Evolutionary conservation across 768 basidiomycete species (phyloP).

Genomic region (Lentinula aciculospora): DNA sequence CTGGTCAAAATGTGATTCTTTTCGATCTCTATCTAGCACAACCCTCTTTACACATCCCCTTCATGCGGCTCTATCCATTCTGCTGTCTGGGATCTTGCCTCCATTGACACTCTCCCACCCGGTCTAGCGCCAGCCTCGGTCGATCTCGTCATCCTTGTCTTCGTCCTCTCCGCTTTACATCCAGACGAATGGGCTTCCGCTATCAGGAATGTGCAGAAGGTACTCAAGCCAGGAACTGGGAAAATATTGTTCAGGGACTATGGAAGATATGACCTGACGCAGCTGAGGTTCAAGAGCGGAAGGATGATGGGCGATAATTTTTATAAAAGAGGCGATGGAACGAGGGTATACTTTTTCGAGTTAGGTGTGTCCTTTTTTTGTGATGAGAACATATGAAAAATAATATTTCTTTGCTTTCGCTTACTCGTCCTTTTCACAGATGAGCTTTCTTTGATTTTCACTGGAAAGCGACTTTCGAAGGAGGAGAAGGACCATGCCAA

Average conservation of each 20-base stretch:
- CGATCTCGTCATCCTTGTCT: slow-evolving; percentile 89
- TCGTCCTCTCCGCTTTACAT: slow-evolving; percentile 90
- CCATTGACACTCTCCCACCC: slow-evolving; percentile 46
- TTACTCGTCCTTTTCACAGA: slow-evolving; percentile 35
- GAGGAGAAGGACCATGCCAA: neutral
- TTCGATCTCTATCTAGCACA: slow-evolving; percentile 38
- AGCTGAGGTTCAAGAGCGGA: slow-evolving; percentile 85
- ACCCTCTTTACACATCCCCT: slow-evolving; percentile 63
- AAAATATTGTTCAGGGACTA: slow-evolving; percentile 87
- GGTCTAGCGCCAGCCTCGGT: slow-evolving; percentile 63
- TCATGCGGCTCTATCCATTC: slow-evolving; percentile 69
- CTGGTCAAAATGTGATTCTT: neutral
- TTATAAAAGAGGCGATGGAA: slow-evolving; percentile 95
- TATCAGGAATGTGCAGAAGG: slow-evolving; percentile 72
- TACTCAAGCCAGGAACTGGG: slow-evolving; percentile 82
- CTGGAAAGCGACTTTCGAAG: slow-evolving; percentile 33
- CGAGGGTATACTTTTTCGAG: slow-evolving; percentile 95
- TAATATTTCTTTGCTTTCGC: slow-evolving; percentile 3
- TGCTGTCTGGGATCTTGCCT: slow-evolving; percentile 89
- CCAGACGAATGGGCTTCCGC: slow-evolving; percentile 89
- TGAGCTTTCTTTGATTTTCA: slow-evolving; percentile 76
- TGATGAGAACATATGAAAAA: neutral
- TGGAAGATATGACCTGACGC: slow-evolving; percentile 91
- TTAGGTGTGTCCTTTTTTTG: slow-evolving; percentile 43
- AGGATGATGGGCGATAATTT: slow-evolving; percentile 91